Conservation (phyloP, 768 basidiomycete species). For the Boletellus emodensis region DNA sequence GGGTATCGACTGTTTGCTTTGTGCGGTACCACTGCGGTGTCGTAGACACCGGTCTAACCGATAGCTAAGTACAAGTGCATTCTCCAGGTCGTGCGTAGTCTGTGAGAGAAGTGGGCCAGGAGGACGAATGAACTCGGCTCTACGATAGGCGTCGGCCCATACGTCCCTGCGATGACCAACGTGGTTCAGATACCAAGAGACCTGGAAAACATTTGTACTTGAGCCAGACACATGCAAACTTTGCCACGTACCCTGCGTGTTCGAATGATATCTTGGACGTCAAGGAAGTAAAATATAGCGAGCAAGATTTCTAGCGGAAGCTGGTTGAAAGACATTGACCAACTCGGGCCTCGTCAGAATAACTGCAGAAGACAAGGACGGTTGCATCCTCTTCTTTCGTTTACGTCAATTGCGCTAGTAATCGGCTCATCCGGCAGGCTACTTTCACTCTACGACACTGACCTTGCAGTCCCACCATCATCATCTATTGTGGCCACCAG, state of each 20-base stretch:
- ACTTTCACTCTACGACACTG: no score
- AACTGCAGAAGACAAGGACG: no score
- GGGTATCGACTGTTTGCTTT: not conserved
- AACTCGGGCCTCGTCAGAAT: no score
- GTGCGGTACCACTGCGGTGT: no score
- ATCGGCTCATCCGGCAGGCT: no score
- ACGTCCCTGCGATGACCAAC: not conserved
- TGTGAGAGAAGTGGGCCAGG: not conserved
- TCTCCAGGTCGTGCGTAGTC: not conserved
- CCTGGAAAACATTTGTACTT: not conserved
- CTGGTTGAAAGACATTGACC: not conserved
- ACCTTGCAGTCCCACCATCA: no score
- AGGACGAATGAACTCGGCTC: not conserved
- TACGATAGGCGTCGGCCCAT: not conserved
- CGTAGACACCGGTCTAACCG: constrained; percentile 9
- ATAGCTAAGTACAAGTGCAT: not conserved
- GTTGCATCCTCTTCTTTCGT: no score
- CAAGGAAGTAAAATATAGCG: not conserved
- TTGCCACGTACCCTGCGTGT: not conserved
- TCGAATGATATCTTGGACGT: not conserved
- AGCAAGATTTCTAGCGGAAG: not conserved
- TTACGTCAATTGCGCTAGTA: no score
- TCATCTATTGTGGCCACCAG: no score
- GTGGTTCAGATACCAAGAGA: not conserved
- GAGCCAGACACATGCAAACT: not conserved